phyloP scores from a whole-genome alignment of 2,329 filamentous ascomycete genomes.

The Coleophoma crateriformis region DNA sequence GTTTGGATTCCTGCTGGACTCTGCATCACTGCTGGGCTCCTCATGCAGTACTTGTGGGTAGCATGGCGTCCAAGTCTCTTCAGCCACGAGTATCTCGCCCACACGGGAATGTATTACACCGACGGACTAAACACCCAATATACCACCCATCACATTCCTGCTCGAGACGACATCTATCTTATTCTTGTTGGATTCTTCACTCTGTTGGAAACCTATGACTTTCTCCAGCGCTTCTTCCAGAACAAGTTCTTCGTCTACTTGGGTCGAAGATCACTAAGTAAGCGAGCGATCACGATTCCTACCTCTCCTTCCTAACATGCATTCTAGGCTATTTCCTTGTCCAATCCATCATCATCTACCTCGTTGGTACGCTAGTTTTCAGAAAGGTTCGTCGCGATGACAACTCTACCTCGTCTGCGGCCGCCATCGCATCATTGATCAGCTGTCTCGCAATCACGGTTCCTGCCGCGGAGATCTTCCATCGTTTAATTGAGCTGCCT shows the following conservation, averaged over 20 bases:
- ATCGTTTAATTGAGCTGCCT: conserved; percentile 2
- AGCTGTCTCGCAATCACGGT: conserved; percentile 1
- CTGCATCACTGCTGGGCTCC: conserved; percentile 27
- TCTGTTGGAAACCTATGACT: conserved; percentile 32
- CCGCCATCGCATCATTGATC: conserved; percentile 1
- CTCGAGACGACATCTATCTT: conserved; percentile 36
- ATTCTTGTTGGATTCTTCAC: conserved; percentile 35
- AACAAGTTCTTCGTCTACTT: conserved; percentile 29
- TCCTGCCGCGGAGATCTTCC: conserved; percentile 1
- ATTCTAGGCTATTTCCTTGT: conserved; percentile 1
- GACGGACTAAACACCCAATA: conserved; percentile 29
- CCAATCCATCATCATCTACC: neutral
- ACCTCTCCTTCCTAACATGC: neutral
- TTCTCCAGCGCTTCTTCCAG: conserved; percentile 29
- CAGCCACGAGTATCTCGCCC: conserved; percentile 31
- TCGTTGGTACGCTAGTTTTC: neutral
- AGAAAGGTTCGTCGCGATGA: neutral
- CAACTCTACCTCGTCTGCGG: conserved; percentile 1
- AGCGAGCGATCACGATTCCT: conserved; percentile 11
- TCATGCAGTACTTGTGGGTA: conserved; percentile 37
- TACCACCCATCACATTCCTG: conserved; percentile 27
- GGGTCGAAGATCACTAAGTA: conserved; percentile 37
- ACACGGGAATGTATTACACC: conserved; percentile 33
- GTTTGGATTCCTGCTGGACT: conserved; percentile 28
- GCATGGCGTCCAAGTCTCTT: conserved; percentile 29